Evolutionary conservation across 768 basidiomycete genomes (phyloP).

Genomic region (Lactarius sp.): DNA sequence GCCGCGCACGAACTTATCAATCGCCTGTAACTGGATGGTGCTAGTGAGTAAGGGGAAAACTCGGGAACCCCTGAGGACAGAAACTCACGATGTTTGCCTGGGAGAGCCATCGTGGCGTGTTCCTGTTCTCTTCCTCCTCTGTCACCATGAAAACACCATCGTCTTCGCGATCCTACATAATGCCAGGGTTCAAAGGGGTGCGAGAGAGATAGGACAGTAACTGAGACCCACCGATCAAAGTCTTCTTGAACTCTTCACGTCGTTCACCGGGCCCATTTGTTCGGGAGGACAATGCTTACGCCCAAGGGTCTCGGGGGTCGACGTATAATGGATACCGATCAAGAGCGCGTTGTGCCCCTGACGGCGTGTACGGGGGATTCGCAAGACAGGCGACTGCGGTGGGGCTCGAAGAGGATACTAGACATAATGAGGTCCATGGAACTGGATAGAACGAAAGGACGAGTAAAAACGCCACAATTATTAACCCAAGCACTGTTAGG

Average conservation of each 20-base stretch:
- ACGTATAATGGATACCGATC: conserved; percentile 9
- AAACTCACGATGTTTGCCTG: conserved; percentile 21
- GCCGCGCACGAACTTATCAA: conserved; percentile 17
- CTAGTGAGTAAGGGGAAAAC: neutral
- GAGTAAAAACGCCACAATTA: too few relatives aligned
- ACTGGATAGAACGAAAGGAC: too few relatives aligned
- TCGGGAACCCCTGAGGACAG: neutral
- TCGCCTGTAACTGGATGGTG: conserved; percentile 16
- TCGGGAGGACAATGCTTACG: neutral
- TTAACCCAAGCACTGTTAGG: too few relatives aligned
- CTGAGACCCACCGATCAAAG: conserved; percentile 12
- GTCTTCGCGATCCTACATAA: neutral
- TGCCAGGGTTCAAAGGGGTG: neutral
- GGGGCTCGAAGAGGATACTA: neutral
- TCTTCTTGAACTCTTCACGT: conserved; percentile 9
- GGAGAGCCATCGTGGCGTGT: conserved; percentile 13
- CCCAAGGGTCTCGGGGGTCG: too few relatives aligned
- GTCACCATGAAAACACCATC: conserved; percentile 24
- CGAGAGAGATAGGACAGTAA: neutral
- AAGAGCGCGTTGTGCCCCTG: neutral
- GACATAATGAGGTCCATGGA: neutral
- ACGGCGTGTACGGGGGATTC: neutral
- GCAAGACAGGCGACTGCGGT: neutral
- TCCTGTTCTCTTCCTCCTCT: conserved; percentile 7
- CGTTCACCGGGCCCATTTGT: conserved; percentile 9